Percentiles rank a stretch among this genome's conserved stretches.
phyloP scores from a whole-genome alignment of 768 basidiomycete species.

The Lactarius hengduanensis region DNA sequence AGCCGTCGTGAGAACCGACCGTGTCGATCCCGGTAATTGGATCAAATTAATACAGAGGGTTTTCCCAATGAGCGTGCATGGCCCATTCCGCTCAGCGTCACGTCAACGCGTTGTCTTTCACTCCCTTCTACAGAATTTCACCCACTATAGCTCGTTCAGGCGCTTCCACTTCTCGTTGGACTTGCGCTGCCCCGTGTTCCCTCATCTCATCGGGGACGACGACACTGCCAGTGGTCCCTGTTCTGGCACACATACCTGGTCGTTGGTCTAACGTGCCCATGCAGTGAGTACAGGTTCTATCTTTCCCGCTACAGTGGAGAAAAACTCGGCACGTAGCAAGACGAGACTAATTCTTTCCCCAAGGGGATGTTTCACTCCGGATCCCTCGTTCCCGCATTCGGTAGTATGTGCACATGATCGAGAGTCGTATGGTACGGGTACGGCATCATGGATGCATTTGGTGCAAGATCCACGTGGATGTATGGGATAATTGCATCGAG shows the following conservation, averaged over 20 bases:
- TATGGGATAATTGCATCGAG: constrained; percentile 35
- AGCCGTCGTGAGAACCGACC: too few relatives aligned
- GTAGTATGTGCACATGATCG: too few relatives aligned
- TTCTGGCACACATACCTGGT: too few relatives aligned
- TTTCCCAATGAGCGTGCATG: too few relatives aligned
- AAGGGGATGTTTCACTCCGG: constrained; percentile 49
- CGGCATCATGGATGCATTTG: too few relatives aligned
- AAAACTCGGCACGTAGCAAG: constrained; percentile 55
- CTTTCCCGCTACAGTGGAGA: constrained; percentile 45
- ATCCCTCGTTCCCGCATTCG: too few relatives aligned
- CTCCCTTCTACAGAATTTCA: constrained; percentile 87
- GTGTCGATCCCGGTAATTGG: too few relatives aligned
- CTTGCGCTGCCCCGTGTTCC: constrained; percentile 66
- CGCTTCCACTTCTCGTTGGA: constrained; percentile 74
- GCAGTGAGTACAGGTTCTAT: constrained; percentile 18
- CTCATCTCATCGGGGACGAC: too few relatives aligned
- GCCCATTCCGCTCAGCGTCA: constrained; percentile 85
- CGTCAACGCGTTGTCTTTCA: constrained; percentile 50
- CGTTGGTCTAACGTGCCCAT: too few relatives aligned
- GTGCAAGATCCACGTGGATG: too few relatives aligned
- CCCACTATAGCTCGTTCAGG: constrained; percentile 87
- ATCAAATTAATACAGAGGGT: too few relatives aligned
- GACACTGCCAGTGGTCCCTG: background rate
- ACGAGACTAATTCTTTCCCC: constrained; percentile 55
- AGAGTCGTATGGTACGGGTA: too few relatives aligned